Percentiles rank a stretch among this genome's conserved stretches.
These are phyloP conservation scores for Beta corolliflora DNA, from an alignment of 179 eudicot species.

Conservation along the genomic window DNA sequence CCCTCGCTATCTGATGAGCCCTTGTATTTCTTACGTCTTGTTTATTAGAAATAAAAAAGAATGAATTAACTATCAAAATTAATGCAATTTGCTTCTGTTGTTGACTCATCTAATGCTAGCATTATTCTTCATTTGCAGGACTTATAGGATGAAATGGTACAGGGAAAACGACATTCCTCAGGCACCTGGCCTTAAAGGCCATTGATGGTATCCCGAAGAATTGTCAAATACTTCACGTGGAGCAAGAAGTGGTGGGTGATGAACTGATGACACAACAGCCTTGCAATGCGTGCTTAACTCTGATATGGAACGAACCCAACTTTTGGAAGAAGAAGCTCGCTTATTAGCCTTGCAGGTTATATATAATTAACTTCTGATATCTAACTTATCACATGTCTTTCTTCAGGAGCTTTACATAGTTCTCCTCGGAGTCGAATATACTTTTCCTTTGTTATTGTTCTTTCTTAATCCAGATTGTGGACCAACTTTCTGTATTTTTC, in stretches of 20 bases:
- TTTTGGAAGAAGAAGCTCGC: constrained; percentile 84
- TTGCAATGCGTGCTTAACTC: constrained; percentile 90
- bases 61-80: not conserved
- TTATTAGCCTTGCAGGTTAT: constrained; percentile 73
- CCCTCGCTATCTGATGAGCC: not conserved
- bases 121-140: constrained; percentile 46
- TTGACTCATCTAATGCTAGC: constrained; percentile 4
- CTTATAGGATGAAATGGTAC: constrained; percentile 99
- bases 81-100: not conserved
- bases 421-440: not conserved
- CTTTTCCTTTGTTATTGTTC: not conserved
- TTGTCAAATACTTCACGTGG: constrained; percentile 95
- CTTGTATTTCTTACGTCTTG: not conserved
- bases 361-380: not conserved
- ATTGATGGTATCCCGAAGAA: constrained; percentile 94
- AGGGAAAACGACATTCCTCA: constrained; percentile 96
- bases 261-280: constrained; percentile 78
- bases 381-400: not conserved
- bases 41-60: not conserved
- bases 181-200: constrained; percentile 93
- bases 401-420: constrained; percentile 5
- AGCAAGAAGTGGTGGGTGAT: constrained; percentile 99
- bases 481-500: not conserved
- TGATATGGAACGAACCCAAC: constrained; percentile 78
- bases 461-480: not conserved